Conservation (phyloP, 2,329 filamentous ascomycete species). For the Trichoderma sp. region DNA sequence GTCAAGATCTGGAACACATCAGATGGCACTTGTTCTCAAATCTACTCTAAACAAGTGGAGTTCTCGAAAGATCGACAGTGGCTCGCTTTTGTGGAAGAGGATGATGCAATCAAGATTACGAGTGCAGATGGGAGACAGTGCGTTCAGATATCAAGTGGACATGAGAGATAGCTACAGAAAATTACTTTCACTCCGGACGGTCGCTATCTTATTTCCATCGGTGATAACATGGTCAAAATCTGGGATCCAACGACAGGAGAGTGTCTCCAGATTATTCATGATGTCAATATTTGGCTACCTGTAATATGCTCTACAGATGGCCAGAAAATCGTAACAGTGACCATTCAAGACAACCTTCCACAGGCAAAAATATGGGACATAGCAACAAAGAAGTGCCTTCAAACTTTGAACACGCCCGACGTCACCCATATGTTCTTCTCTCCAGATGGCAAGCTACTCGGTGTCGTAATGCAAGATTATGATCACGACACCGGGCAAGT, state of each 20-base stretch:
- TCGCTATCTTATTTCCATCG: neutral
- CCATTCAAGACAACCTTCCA: neutral
- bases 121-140: neutral
- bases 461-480: neutral
- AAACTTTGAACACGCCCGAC: neutral
- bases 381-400: neutral
- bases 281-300: neutral
- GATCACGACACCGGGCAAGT: neutral
- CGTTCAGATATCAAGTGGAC: neutral
- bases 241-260: neutral
- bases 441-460: neutral
- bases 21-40: conserved; percentile 21
- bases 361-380: neutral
- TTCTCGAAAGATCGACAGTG: neutral
- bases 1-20: neutral
- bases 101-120: neutral
- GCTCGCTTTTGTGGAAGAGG: neutral
- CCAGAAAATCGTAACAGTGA: neutral
- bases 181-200: neutral
- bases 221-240: neutral
- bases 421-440: neutral
- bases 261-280: neutral
- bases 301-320: neutral
- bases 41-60: no score
- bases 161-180: neutral